These are phyloP conservation scores for Phytophthora multivora DNA, from an alignment of 352 stramenopile genomes.

Conservation along the genomic window DNA sequence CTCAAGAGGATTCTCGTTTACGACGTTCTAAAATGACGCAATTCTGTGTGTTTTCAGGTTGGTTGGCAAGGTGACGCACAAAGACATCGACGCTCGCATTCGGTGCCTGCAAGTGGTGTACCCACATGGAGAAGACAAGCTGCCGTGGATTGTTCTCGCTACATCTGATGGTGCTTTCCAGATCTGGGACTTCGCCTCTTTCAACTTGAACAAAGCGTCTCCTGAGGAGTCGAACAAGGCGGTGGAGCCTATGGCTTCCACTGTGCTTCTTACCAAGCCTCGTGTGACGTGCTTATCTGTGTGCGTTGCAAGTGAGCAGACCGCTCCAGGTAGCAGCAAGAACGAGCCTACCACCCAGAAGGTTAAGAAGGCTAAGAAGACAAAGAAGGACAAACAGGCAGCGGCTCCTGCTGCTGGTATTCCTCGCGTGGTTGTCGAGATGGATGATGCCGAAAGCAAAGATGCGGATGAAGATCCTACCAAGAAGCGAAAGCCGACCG, in stretches of 20 bases:
- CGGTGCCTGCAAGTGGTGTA: constrained; percentile 80
- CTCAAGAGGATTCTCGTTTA: background rate
- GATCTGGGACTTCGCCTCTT: constrained; percentile 78
- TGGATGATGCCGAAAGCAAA: constrained; percentile 44
- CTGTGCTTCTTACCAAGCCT: constrained; percentile 69
- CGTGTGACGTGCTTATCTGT: constrained; percentile 78
- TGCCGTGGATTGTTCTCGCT: constrained; percentile 76
- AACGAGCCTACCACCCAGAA: constrained; percentile 20
- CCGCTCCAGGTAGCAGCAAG: constrained; percentile 10
- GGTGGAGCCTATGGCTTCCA: constrained; percentile 64
- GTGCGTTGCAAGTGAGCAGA: constrained; percentile 44
- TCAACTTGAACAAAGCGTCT: constrained; percentile 52
- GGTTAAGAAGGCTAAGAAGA: constrained; percentile 52
- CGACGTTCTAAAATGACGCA: constrained; percentile 6
- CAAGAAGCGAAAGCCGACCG: constrained; percentile 33
- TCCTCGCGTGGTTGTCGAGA: constrained; percentile 73
- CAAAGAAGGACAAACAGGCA: constrained; percentile 37
- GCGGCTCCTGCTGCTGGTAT: constrained; percentile 34
- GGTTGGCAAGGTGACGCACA: constrained; percentile 69
- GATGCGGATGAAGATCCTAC: constrained; percentile 1
- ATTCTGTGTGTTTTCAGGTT: constrained; percentile 38
- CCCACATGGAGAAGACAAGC: constrained; percentile 51
- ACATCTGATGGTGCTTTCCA: constrained; percentile 79
- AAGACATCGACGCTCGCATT: constrained; percentile 71
- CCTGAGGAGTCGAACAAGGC: constrained; percentile 64